These are phyloP conservation scores for Stylonectria norvegica DNA, from an alignment of 2,329 filamentous ascomycete genomes.

Conservation along the genomic window DNA sequence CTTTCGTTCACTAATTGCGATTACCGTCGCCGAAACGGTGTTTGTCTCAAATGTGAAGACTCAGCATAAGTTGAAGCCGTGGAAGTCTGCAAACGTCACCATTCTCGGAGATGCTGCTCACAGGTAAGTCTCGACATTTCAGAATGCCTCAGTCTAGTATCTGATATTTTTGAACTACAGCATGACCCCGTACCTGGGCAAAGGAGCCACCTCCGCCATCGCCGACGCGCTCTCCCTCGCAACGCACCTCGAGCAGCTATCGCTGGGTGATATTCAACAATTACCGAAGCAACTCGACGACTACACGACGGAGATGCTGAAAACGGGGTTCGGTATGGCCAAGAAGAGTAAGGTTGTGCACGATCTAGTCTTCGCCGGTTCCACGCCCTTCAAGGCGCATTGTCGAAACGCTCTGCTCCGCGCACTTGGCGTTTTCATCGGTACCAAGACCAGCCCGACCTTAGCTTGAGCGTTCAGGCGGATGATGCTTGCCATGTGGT, in stretches of 20 bases:
- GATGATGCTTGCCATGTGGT: no score
- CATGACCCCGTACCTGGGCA: conserved; percentile 6
- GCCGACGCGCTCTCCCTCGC: conserved; percentile 3
- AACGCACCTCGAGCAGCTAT: conserved; percentile 1
- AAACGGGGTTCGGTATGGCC: conserved; percentile 1
- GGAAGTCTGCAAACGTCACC: conserved; percentile 1
- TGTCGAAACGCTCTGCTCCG: neutral
- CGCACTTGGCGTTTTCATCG: neutral
- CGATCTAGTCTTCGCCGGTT: conserved; percentile 1
- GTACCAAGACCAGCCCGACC: neutral
- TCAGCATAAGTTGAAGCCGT: conserved; percentile 4
- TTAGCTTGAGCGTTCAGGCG: no score
- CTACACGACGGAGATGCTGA: conserved; percentile 1
- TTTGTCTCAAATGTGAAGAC: conserved; percentile 5
- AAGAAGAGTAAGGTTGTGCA: conserved; percentile 1
- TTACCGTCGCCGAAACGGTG: conserved; percentile 1
- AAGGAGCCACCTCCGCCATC: conserved; percentile 5
- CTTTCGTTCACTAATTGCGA: conserved; percentile 2
- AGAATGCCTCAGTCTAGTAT: no score
- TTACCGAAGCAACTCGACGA: neutral
- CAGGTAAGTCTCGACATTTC: neutral
- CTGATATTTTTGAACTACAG: no score
- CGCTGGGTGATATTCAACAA: neutral
- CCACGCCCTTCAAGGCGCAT: conserved; percentile 1
- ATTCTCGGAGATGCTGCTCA: conserved; percentile 4